Evolutionary conservation across 192 early-diverging fungal species (phyloP).

Genomic region (Linderina pennispora): DNA sequence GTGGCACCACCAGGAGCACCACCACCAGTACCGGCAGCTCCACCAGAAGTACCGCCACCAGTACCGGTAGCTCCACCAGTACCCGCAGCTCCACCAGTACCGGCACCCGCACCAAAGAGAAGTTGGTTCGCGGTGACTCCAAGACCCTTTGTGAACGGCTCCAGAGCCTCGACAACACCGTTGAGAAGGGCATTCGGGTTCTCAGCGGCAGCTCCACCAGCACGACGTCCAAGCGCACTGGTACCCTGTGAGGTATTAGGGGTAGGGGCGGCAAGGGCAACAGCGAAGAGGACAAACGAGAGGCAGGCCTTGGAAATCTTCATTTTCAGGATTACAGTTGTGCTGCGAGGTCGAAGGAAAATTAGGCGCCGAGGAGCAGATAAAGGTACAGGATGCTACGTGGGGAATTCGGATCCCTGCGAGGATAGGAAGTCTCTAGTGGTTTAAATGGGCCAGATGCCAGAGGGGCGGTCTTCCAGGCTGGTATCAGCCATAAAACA

Average conservation of each 20-base stretch:
- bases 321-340: too few relatives aligned
- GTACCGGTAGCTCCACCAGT: constrained; percentile 7
- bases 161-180: constrained; percentile 1
- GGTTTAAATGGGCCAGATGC: too few relatives aligned
- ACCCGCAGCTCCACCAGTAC: constrained; percentile 10
- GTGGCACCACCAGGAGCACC: background rate
- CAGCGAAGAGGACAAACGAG: too few relatives aligned
- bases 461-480: too few relatives aligned
- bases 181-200: background rate
- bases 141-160: background rate
- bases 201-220: background rate
- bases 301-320: too few relatives aligned
- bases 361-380: too few relatives aligned
- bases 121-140: background rate
- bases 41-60: background rate
- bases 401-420: too few relatives aligned
- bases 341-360: too few relatives aligned
- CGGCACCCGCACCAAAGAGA: constrained; percentile 8
- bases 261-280: too few relatives aligned
- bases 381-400: too few relatives aligned
- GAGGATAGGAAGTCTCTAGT: too few relatives aligned
- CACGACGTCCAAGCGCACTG: background rate
- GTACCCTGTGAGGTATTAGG: background rate
- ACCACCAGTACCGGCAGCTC: background rate
- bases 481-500: too few relatives aligned